Evolutionary conservation across 2,329 filamentous ascomycete species (phyloP).

Genomic region (Colletotrichum gigasporum): DNA sequence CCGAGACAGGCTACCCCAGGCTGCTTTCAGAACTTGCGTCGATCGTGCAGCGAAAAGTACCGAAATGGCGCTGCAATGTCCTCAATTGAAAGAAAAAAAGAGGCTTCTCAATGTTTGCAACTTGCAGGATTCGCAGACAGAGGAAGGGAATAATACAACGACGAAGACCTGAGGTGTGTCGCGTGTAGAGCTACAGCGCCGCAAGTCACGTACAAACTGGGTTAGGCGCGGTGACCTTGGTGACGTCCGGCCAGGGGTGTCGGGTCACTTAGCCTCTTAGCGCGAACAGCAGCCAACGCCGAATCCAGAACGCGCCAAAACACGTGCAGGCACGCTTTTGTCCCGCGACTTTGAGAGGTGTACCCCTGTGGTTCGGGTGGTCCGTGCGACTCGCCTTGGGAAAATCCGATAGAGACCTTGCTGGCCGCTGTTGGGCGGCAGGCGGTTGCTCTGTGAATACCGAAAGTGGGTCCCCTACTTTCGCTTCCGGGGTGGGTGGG

Average conservation of each 20-base stretch:
- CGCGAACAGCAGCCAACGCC: constrained; percentile 5
- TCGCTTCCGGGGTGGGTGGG: constrained; percentile 22
- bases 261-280: constrained; percentile 2
- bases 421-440: not conserved
- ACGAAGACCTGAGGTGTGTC: constrained; percentile 20
- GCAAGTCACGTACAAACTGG: constrained; percentile 20
- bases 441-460: constrained; percentile 29
- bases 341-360: constrained; percentile 7
- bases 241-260: constrained; percentile 24
- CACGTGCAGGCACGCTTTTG: constrained; percentile 26
- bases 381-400: constrained; percentile 6
- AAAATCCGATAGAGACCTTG: not conserved
- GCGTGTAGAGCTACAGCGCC: constrained; percentile 9
- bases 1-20: constrained; percentile 1
- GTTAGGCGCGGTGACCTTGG: constrained; percentile 8
- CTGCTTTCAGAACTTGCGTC: not conserved
- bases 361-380: not conserved
- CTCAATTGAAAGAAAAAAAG: not conserved
- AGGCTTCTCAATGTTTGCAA: not conserved
- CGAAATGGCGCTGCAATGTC: not conserved
- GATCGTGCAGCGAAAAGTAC: not conserved
- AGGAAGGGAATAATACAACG: constrained; percentile 4
- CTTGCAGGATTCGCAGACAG: not conserved
- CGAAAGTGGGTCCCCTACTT: constrained; percentile 18
- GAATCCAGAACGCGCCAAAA: constrained; percentile 30